Evolutionary conservation across 192 early-diverging fungal genomes (phyloP).

Genomic region (Thamnidium elegans): DNA sequence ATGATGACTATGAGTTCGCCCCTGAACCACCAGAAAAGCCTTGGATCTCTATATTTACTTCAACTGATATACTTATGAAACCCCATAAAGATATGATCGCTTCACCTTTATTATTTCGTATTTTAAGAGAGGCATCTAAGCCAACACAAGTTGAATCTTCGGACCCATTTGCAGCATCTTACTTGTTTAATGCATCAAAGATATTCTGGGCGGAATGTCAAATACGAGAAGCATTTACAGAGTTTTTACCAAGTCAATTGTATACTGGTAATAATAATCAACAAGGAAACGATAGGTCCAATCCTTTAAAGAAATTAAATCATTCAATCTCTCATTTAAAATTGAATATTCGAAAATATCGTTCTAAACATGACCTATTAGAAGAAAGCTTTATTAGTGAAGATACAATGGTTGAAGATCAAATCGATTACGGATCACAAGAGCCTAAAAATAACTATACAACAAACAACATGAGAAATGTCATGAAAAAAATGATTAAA

Average conservation of each 20-base stretch:
- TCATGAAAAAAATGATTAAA: constrained; percentile 17
- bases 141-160: not conserved
- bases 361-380: constrained; percentile 14
- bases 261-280: too few relatives aligned
- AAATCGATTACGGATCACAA: not conserved
- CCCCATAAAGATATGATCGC: not conserved
- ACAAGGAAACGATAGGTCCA: not conserved
- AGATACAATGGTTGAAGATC: not conserved
- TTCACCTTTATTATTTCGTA: constrained; percentile 18
- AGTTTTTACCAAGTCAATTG: constrained; percentile 1
- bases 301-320: constrained; percentile 13
- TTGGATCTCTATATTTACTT: constrained; percentile 18
- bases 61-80: constrained; percentile 4
- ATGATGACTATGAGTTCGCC: constrained; percentile 11
- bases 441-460: not conserved
- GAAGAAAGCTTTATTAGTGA: constrained; percentile 7
- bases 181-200: constrained; percentile 5
- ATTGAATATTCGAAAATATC: constrained; percentile 10
- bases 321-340: constrained; percentile 16
- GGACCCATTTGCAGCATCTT: constrained; percentile 16
- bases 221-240: constrained; percentile 15
- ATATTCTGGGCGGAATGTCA: constrained; percentile 5
- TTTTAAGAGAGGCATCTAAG: constrained; percentile 11
- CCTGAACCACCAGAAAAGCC: constrained; percentile 21
- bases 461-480: constrained; percentile 15